Conservation (phyloP, 2,329 filamentous ascomycete species). For the Samsoniella hepiali region DNA sequence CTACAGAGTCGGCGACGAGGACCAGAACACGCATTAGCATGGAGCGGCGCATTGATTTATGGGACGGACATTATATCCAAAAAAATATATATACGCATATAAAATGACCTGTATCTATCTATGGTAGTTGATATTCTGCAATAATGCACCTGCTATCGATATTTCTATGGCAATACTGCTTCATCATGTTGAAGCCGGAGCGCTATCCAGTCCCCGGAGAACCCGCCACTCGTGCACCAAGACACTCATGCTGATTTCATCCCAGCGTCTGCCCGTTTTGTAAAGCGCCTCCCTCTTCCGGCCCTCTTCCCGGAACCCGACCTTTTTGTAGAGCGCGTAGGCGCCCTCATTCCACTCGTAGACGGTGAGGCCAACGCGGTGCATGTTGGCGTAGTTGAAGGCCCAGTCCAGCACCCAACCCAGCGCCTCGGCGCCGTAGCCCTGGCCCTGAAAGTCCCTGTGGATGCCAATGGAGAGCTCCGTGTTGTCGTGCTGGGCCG, state of each 20-base stretch:
- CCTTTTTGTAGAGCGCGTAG: slow-evolving; percentile 37
- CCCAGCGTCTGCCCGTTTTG: slow-evolving; percentile 38
- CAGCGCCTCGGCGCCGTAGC: slow-evolving; percentile 45
- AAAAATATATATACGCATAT: not conserved
- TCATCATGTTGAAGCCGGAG: not conserved
- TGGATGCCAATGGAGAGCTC: slow-evolving; percentile 37
- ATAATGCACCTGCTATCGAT: too few species aligned
- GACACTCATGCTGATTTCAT: slow-evolving; percentile 32
- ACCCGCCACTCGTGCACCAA: slow-evolving; percentile 34
- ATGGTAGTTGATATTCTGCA: not conserved
- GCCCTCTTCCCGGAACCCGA: slow-evolving; percentile 43
- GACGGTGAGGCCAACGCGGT: slow-evolving; percentile 38
- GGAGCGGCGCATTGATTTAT: slow-evolving; percentile 4
- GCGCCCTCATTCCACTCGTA: slow-evolving; percentile 42
- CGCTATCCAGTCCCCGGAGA: not conserved
- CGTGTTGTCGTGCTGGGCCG: not conserved
- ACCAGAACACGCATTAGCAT: slow-evolving; percentile 29
- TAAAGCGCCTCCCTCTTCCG: slow-evolving; percentile 27
- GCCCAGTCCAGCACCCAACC: slow-evolving; percentile 43
- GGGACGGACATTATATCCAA: not conserved
- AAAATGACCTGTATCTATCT: not conserved
- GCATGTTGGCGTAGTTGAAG: slow-evolving; percentile 40
- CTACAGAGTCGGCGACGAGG: slow-evolving; percentile 69
- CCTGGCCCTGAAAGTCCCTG: slow-evolving; percentile 32
- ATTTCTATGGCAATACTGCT: not conserved